Evolutionary conservation across 768 basidiomycete species (phyloP), one percentile per base, ranked within the genome.

Genomic region (Trametopsis cervina): DNA sequence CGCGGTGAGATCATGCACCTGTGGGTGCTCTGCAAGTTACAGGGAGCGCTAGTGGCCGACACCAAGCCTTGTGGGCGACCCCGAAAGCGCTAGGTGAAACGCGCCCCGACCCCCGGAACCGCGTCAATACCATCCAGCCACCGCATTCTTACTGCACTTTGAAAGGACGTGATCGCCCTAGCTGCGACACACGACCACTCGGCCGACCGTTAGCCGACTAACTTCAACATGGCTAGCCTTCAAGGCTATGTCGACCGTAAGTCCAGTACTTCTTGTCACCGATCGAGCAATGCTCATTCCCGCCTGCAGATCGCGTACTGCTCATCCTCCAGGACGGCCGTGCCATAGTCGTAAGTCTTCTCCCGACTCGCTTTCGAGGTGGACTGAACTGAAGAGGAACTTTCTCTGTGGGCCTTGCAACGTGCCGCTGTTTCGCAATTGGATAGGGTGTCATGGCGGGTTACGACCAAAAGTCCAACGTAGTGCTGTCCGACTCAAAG

Each of bases 291-390:
- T 11, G n/a, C 21, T 38, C 18, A 37, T 25, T 40, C 21, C 3
- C 17, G 35, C 12, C 40, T 29, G 33, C 61, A 93, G 90, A 85
- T 58, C 88, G 84, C 64, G 93, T 98, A 57, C 78, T 94, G 50
- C 82, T 98, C 62, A 82, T 97, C 54, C 83, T 97, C 26, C 92
- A 97, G 74, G 95, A 99, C 65, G 95, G 95, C 44, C 82, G 95
- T 59, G 81, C 87, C 36, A 96, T 98, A 63, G 83, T 95, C 57
- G 95, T 95, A 54, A 45, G 86, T 73, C 26, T 5, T n/a, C 37
- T 15, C 23, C n/a, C 25, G 12, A 20, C 33, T 21, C 13, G n/a
- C 43, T 17, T 25, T 21, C 17, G 26, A 37, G 42, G 24, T 13
- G 36, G 40, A 25, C 25, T 44, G 24, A 44, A 26, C 43, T 50